Conservation (phyloP, 2,329 filamentous ascomycete genomes). For the Gliomastix tumulicola region DNA sequence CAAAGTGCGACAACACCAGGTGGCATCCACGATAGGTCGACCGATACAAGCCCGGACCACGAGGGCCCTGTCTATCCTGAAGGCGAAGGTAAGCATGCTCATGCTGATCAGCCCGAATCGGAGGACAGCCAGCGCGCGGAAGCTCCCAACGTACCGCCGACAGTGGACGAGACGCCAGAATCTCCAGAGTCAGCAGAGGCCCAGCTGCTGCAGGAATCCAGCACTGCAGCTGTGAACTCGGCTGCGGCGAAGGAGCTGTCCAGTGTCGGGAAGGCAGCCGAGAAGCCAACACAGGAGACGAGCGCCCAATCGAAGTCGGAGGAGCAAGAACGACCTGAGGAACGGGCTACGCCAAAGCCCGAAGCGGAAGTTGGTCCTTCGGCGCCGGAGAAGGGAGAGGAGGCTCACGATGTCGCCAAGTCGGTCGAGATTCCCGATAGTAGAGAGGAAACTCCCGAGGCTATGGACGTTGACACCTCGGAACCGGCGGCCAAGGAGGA, state of each 20-base stretch:
- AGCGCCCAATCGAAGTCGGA: no score
- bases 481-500: no score
- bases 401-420: background rate
- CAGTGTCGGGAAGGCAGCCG: slow-evolving; percentile 4
- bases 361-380: background rate
- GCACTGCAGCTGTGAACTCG: slow-evolving; percentile 10
- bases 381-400: no score
- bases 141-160: background rate
- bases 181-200: slow-evolving; percentile 27
- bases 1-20: slow-evolving; percentile 69
- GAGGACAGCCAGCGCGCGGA: background rate
- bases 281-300: slow-evolving; percentile 3
- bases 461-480: slow-evolving; percentile 24
- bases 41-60: slow-evolving; percentile 68
- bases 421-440: slow-evolving; percentile 25
- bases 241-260: no score
- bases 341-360: background rate
- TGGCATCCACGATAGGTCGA: slow-evolving; percentile 59
- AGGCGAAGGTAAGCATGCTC: slow-evolving; percentile 21
- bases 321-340: background rate
- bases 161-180: background rate
- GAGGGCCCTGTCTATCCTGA: slow-evolving; percentile 50
- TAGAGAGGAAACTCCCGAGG: slow-evolving; percentile 20
- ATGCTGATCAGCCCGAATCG: slow-evolving; percentile 5
- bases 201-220: slow-evolving; percentile 35